Evolutionary conservation across 202 grass and related monocot genomes (phyloP), one percentile per base, ranked within the genome.

Genomic region (Panicum virgatum): DNA sequence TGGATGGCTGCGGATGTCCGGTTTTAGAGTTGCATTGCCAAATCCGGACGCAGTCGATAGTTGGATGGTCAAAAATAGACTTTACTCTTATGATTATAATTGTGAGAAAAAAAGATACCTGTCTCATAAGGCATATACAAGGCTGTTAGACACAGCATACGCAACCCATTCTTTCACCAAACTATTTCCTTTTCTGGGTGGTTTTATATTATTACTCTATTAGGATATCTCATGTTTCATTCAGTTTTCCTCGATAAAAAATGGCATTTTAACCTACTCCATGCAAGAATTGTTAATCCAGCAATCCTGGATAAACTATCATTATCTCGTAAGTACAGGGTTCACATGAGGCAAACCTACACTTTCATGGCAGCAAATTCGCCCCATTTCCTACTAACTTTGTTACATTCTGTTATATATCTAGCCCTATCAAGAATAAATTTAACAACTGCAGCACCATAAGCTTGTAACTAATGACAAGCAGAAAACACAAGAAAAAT

Each of bases 371-470:
- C 70, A 10, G 9, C 70, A 10, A 52, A 57, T 25, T 61, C 60
- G 42, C 51, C 18, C 2, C 9, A n/a, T 43, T 47, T 14, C 50
- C 40, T 42, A 25, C 65, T 56, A 77, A 25, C 32, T 66, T n/a
- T 69, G 50, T 25, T 71, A 80, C 72, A 68, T 50, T 47, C 59
- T 60, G 12, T 25, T 69, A 38, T 46, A 76, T 87, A 86, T 30
- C 80, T 83, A 78, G 36, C 45, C 52, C 83, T 83, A 59, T 40
- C 46, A 87, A 34, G 62, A 80, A 75, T 60, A 30, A 73, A 85
- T 52, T 73, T 13, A 57, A 78, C 59, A 60, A 67, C 66, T 53
- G 39, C 47, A 37, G 32, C 40, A 52, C 63, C 9, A 20, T 18
- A 73, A 73, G 61, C 58, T 75, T 77, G 25, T 10, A 70, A 57